A percentile compares a stretch with the other conserved stretches of the same genome.
These are phyloP conservation scores for Cystobasidium tubakii DNA, from an alignment of 768 basidiomycete genomes.

Conservation along the genomic window DNA sequence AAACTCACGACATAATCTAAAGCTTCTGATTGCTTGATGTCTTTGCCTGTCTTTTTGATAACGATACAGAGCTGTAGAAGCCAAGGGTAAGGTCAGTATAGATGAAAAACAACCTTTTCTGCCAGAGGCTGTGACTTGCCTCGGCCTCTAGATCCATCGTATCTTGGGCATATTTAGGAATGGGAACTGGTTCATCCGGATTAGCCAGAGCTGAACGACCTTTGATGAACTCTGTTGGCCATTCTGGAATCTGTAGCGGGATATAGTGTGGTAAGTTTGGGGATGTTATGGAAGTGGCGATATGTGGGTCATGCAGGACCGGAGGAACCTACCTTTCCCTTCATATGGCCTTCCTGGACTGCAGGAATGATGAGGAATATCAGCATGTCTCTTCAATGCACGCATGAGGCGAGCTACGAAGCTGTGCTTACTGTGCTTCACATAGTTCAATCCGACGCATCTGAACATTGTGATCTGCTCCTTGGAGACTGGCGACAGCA, in stretches of 20 bases:
- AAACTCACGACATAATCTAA: conserved; percentile 28
- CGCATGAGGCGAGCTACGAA: too few relatives aligned
- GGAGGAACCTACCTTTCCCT: conserved; percentile 12
- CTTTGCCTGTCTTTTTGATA: conserved; percentile 23
- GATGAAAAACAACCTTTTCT: too few relatives aligned
- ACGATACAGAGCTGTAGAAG: conserved; percentile 14
- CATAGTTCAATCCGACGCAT: conserved; percentile 29
- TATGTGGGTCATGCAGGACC: neutral
- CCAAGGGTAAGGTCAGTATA: neutral
- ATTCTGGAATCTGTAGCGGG: conserved; percentile 5
- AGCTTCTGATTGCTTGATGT: conserved; percentile 22
- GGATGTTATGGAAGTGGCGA: neutral
- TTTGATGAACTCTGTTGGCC: conserved; percentile 36
- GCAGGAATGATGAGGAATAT: neutral
- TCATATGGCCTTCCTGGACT: conserved; percentile 31
- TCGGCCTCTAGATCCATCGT: conserved; percentile 35
- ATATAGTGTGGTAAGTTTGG: neutral
- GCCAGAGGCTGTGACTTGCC: neutral
- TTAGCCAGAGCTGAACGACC: conserved; percentile 34
- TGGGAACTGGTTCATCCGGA: conserved; percentile 26
- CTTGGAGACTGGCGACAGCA: conserved; percentile 30
- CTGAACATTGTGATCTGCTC: conserved; percentile 30
- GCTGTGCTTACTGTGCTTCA: conserved; percentile 31
- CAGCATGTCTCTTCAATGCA: too few relatives aligned
- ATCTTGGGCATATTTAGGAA: conserved; percentile 34